Evolutionary conservation across 2,329 filamentous ascomycete genomes (phyloP), one percentile per base, ranked within the genome.

Genomic region (Volutella citrinella): DNA sequence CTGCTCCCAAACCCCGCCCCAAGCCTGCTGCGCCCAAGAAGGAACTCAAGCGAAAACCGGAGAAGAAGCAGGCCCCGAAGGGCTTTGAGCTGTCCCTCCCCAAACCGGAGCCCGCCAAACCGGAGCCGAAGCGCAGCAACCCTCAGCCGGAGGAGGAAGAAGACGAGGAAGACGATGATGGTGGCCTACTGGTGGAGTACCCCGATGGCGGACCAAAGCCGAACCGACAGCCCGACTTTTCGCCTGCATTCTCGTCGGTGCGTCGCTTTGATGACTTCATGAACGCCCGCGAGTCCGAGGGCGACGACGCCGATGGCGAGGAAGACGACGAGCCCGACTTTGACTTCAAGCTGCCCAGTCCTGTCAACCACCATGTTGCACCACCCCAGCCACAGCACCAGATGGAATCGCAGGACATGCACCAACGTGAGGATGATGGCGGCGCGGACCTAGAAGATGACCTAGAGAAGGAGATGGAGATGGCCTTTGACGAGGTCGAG

Each of bases 151-250:
- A 76, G 7, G 70, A 72, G 3, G 73, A 76, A 0, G 70, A 74
- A 7, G 73, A 74, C 5, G 70, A 72, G 13, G 68, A 72, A 10
- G 74, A 78, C 26, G 76, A 74, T 16, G 77, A 78, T 31, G 70
- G 72, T 28, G 72, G 71, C 17, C 64, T 81, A 20, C 69, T 72
- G 17, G 67, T 82, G 36, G 79, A 82, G 54, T 79, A 78, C 44
- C 78, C 78, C 1, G 75, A 69, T 27, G 73, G 67, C 19, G 68
- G 67, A 15, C 58, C 61, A 4, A 54, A 60, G 36, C 39, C 35
- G 33, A 41, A 50, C 36, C 57, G 47, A 41, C 59, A 40, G 44
- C 52, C 61, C 13, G 65, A 70, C 51, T 74, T 73, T 52, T 72
- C 70, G 5, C 70, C 71, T 1, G 64, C 69, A 0, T 69, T 76